Base-by-base conservation (phyloP, 768 basidiomycete genomes). In the Boletus tomentosulus region DNA sequence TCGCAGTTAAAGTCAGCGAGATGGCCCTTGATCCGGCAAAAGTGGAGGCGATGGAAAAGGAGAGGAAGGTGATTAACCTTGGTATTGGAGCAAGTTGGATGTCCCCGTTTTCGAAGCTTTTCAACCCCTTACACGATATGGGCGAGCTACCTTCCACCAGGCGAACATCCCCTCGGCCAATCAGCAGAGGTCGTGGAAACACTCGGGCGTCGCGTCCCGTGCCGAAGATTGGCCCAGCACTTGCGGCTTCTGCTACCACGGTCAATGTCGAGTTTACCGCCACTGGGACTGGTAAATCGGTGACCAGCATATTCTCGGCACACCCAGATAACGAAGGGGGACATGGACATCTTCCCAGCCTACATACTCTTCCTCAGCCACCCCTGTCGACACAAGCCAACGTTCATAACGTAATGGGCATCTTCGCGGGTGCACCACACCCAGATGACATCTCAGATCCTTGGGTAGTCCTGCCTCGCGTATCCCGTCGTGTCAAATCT, bases 201-300 rank as follows among this genome's bases (percentile, higher is more conserved):
- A 50, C 49, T 4, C 67, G 66, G 0, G 55, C 63, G n/a, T 64
- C 71, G n/a, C 78, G 82, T 27, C 70, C 81, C 6, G 86, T 84
- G 24, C 90, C 87, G 2, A 98, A 98, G 67, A 78, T 88, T 27
- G 82, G 83, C 1, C 88, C 95, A 2, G 92, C 90, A 11, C 80
- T 93, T 30, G 85, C 88, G 11, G 92, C 97, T 10, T 91, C 90
- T 22, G 78, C 89, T 2, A 95, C 90, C 46, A 94, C 92, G 2
- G 95, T 98, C 61, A 97, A 94, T 54, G 96, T 99, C 52, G 95
- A 97, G 74, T 98, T 98, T 70, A 89, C 85, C 3, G 87, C 89
- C 4, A 72, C 81, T 2, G 88, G 82, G 10, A 74, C 78, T 12
- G 79, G 83, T n/a, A 73, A 80, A 55, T 79, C 81, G 7, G 72